Evolutionary conservation across 2,329 filamentous ascomycete species (phyloP).

Genomic region (Eutypella sp.): DNA sequence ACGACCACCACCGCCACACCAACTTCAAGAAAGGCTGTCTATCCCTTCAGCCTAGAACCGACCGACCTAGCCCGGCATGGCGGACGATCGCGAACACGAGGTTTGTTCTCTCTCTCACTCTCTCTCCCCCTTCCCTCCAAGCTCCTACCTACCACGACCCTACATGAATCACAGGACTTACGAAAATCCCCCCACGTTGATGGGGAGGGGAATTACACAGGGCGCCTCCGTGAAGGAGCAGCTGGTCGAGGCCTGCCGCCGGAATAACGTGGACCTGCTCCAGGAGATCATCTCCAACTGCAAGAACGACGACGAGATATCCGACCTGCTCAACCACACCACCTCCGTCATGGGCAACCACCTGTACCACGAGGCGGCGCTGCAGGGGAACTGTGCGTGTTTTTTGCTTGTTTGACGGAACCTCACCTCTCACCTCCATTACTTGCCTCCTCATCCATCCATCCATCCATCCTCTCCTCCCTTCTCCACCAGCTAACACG

Average conservation of each 20-base stretch:
- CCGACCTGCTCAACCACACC: conserved; percentile 77
- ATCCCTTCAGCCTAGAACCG: neutral
- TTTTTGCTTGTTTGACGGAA: neutral
- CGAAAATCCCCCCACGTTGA: too few relatives aligned
- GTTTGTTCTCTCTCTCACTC: conserved; percentile 19
- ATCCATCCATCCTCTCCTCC: too few relatives aligned
- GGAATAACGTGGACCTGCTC: conserved; percentile 86
- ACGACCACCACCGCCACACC: neutral
- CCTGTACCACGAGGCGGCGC: conserved; percentile 83
- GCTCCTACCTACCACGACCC: neutral
- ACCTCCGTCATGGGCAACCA: conserved; percentile 83
- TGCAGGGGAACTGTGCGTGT: conserved; percentile 74
- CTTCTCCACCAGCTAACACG: too few relatives aligned
- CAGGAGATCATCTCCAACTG: conserved; percentile 63
- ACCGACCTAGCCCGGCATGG: conserved; percentile 20
- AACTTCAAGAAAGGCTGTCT: neutral
- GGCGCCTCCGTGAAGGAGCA: conserved; percentile 82
- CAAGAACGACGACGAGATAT: conserved; percentile 60
- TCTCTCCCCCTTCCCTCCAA: neutral
- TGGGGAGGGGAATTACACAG: conserved; percentile 44
- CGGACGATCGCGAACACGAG: conserved; percentile 29
- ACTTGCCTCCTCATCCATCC: neutral
- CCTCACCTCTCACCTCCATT: neutral
- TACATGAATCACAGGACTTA: neutral
- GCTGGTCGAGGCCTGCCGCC: conserved; percentile 86